Evolutionary conservation across 2,329 filamentous ascomycete genomes (phyloP).

Genomic region (Colletotrichum viniferum): DNA sequence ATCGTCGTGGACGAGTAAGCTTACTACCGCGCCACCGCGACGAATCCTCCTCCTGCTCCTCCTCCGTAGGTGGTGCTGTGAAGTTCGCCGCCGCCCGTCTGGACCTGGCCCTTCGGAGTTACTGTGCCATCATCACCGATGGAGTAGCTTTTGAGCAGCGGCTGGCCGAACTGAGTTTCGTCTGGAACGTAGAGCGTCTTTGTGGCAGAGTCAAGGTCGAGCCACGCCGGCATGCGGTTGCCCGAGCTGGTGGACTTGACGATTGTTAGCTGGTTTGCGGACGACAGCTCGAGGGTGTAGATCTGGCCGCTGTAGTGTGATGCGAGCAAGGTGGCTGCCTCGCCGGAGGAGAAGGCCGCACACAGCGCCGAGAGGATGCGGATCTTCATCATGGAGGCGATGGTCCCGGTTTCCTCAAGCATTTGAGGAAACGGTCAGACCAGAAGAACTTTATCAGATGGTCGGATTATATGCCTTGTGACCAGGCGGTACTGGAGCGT

Average conservation of each 20-base stretch:
- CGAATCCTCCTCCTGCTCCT: conserved; percentile 40
- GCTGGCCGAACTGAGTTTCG: conserved; percentile 38
- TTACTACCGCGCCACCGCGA: conserved; percentile 50
- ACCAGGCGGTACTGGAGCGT: not conserved
- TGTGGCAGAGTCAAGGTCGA: conserved; percentile 35
- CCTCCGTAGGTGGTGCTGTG: conserved; percentile 45
- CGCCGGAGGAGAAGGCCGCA: not conserved
- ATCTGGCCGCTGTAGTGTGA: conserved; percentile 45
- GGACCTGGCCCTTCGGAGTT: conserved; percentile 33
- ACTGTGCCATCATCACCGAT: conserved; percentile 35
- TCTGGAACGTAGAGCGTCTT: conserved; percentile 40
- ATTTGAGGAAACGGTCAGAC: not conserved
- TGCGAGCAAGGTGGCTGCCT: conserved; percentile 33
- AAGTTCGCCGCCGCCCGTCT: conserved; percentile 40
- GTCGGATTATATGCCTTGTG: not conserved
- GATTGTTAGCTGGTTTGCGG: conserved; percentile 30
- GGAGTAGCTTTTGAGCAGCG: conserved; percentile 37
- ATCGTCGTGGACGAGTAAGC: conserved; percentile 7
- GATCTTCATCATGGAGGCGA: not conserved
- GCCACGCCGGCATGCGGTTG: conserved; percentile 41
- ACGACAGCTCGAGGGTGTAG: conserved; percentile 36
- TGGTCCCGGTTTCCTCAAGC: not conserved
- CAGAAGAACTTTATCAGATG: not conserved
- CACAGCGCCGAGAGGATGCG: not conserved
- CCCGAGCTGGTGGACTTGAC: conserved; percentile 32